Evolutionary conservation across 257 asterid species (phyloP).

Genomic region (Coffea eugenioides): DNA sequence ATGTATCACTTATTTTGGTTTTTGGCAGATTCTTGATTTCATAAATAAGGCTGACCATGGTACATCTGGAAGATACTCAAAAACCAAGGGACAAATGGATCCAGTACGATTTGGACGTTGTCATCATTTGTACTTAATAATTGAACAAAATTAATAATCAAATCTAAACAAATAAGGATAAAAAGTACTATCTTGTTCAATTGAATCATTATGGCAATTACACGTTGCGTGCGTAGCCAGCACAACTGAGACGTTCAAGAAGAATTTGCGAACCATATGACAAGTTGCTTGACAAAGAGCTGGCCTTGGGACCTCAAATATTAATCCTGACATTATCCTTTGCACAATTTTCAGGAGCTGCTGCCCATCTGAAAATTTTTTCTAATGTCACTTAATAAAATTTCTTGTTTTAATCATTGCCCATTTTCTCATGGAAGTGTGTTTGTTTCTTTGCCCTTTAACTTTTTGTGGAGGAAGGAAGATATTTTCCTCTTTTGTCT

Average conservation of each 20-base stretch:
- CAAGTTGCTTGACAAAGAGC: background rate
- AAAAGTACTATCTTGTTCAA: background rate
- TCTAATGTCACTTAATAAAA: no score
- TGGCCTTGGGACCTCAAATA: background rate
- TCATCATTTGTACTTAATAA: background rate
- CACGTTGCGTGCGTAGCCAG: no score
- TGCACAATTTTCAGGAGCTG: no score
- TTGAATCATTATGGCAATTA: no score
- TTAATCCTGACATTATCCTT: no score
- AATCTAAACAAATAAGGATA: no score
- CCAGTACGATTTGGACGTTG: background rate
- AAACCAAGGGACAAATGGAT: background rate
- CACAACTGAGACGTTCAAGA: no score
- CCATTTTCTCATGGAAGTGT: background rate
- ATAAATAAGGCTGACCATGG: background rate
- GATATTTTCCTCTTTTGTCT: background rate
- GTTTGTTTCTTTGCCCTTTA: no score
- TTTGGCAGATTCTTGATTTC: background rate
- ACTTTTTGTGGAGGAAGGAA: background rate
- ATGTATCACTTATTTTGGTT: background rate
- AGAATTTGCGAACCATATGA: background rate
- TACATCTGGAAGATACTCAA: slow-evolving; percentile 7
- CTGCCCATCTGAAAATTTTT: background rate
- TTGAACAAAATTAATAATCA: background rate
- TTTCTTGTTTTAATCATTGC: background rate